These are phyloP conservation scores for Pythium folliculosum DNA, from an alignment of 352 stramenopile genomes.

Conservation along the genomic window DNA sequence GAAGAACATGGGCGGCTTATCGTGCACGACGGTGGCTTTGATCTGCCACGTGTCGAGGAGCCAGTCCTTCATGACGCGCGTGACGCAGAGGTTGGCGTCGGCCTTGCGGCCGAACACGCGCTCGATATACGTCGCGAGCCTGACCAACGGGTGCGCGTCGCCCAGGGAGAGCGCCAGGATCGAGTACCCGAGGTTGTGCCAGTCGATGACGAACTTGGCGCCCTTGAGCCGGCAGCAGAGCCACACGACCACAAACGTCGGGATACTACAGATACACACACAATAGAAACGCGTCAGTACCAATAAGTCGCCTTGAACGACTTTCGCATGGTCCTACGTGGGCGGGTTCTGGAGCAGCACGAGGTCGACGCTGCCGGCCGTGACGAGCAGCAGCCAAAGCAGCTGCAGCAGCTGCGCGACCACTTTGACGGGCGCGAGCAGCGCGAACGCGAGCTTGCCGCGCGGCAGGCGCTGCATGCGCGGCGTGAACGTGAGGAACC, in stretches of 20 bases:
- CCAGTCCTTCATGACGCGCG: constrained; percentile 94
- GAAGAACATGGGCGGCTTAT: constrained; percentile 96
- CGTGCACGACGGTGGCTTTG: constrained; percentile 89
- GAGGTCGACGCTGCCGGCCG: constrained; percentile 81
- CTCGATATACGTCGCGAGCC: constrained; percentile 85
- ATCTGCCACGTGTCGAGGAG: constrained; percentile 91
- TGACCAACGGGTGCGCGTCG: constrained; percentile 63
- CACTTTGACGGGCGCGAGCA: constrained; percentile 87
- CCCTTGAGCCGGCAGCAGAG: constrained; percentile 70
- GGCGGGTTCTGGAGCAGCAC: constrained; percentile 99
- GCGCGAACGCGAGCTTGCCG: constrained; percentile 56
- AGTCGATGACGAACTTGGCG: constrained; percentile 97
- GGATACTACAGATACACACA: constrained; percentile 55
- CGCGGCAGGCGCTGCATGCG: constrained; percentile 59
- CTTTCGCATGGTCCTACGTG: constrained; percentile 55
- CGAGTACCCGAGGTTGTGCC: constrained; percentile 99
- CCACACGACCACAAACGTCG: constrained; percentile 92
- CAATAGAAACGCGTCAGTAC: background rate
- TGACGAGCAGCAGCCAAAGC: constrained; percentile 76
- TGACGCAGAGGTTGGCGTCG: constrained; percentile 97
- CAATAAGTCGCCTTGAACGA: constrained; percentile 23
- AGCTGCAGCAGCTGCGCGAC: constrained; percentile 82
- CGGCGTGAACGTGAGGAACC: constrained; percentile 77
- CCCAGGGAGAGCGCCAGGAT: constrained; percentile 91
- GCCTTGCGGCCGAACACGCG: constrained; percentile 89